Percentiles rank a stretch among this genome's conserved stretches.
Evolutionary conservation across 192 early-diverging fungal species (phyloP).

Genomic region (Linnemannia elongata): DNA sequence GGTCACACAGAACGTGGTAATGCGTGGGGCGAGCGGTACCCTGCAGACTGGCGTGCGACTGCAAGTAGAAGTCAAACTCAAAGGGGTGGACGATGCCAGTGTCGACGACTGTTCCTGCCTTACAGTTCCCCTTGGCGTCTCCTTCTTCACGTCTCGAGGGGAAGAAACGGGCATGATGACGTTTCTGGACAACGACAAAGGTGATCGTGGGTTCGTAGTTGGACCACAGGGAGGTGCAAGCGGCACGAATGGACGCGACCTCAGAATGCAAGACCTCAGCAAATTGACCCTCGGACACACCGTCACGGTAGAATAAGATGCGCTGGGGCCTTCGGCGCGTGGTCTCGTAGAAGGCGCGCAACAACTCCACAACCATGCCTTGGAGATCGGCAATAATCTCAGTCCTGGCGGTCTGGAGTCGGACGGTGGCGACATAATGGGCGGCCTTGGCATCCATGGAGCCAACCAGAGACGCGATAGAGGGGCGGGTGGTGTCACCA

Average conservation of each 20-base stretch:
- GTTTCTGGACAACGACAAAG: constrained; percentile 85
- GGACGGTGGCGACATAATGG: constrained; percentile 72
- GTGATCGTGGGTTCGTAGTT: constrained; percentile 84
- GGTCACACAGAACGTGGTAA: constrained; percentile 93
- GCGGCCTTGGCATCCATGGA: constrained; percentile 75
- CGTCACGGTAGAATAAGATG: constrained; percentile 90
- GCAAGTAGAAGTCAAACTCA: constrained; percentile 88
- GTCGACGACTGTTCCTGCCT: constrained; percentile 85
- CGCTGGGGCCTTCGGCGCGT: constrained; percentile 78
- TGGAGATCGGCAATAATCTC: constrained; percentile 83
- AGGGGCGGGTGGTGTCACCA: constrained; percentile 70
- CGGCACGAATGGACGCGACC: constrained; percentile 29
- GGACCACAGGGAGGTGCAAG: constrained; percentile 73
- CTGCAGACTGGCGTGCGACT: constrained; percentile 90
- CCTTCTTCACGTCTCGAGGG: constrained; percentile 64
- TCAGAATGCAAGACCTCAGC: background rate
- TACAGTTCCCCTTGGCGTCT: constrained; percentile 82
- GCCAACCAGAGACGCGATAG: constrained; percentile 84
- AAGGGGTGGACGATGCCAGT: constrained; percentile 75
- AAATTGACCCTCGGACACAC: constrained; percentile 86
- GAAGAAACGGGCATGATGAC: constrained; percentile 89
- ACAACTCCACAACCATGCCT: constrained; percentile 72
- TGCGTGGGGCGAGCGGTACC: constrained; percentile 95
- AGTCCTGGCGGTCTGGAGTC: constrained; percentile 75
- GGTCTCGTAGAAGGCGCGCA: constrained; percentile 75